A percentile compares a stretch with the other conserved stretches of the same genome.
phyloP scores from a whole-genome alignment of 192 early-diverging fungal species.

The Pilobolus umbonatus region DNA sequence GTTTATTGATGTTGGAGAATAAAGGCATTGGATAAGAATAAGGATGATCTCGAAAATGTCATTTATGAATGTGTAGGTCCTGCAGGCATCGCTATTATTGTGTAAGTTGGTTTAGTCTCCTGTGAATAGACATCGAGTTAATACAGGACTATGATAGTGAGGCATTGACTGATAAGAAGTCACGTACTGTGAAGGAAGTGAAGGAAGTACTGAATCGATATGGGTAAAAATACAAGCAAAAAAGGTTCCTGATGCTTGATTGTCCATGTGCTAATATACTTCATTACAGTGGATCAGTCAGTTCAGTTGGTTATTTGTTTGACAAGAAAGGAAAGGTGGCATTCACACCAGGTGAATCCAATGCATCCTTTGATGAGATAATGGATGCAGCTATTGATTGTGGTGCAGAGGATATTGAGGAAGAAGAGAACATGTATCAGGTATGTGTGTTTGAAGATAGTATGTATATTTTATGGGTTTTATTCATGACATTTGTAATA shows the following conservation, averaged over 20 bases:
- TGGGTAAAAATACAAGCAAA: constrained; percentile 28
- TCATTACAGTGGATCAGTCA: constrained; percentile 50
- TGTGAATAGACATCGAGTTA: not conserved
- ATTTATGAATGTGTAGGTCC: constrained; percentile 65
- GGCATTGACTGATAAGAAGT: constrained; percentile 54
- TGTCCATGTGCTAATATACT: not conserved
- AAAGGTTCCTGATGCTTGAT: not conserved
- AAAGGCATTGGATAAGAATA: constrained; percentile 40
- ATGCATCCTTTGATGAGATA: constrained; percentile 49
- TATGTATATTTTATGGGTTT: not conserved
- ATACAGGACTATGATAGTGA: constrained; percentile 20
- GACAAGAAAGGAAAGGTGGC: constrained; percentile 56
- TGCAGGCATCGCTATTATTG: constrained; percentile 55
- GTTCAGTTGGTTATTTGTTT: constrained; percentile 67
- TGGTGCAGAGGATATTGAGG: constrained; percentile 56
- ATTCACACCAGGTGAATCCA: constrained; percentile 37
- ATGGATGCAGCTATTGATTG: constrained; percentile 56
- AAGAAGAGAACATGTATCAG: constrained; percentile 37
- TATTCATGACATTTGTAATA: not conserved
- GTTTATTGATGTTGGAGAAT: constrained; percentile 5
- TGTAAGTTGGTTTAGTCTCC: constrained; percentile 38
- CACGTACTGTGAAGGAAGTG: constrained; percentile 59
- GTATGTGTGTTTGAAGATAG: not conserved
- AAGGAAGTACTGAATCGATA: constrained; percentile 48
- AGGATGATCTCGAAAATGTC: constrained; percentile 41